Evolutionary conservation across 1,284 basidiomycete genomes (phyloP).

Genomic region (Ceratobasidium sp.): DNA sequence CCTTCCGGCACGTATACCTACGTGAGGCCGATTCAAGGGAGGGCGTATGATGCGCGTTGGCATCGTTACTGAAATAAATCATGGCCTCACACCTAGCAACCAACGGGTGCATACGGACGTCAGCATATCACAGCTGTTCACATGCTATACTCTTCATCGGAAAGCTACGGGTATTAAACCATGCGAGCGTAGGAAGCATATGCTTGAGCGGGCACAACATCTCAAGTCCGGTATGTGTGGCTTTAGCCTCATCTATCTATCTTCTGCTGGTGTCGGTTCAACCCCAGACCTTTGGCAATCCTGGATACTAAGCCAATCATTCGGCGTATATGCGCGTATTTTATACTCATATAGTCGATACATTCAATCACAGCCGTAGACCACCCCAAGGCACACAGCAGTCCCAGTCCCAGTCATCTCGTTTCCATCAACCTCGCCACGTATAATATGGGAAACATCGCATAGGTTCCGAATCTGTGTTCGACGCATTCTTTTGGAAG

Average conservation of each 20-base stretch:
- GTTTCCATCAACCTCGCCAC: conserved; percentile 11
- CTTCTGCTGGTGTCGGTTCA: not conserved
- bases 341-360: not conserved
- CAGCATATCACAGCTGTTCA: not conserved
- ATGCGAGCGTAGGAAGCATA: not conserved
- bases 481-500: not conserved
- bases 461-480: not conserved
- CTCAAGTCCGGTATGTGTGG: not conserved
- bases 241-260: not conserved
- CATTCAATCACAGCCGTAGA: not conserved
- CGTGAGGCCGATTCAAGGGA: not conserved
- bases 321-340: not conserved
- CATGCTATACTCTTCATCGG: not conserved
- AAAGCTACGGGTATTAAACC: not conserved
- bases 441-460: conserved; percentile 5
- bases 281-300: not conserved
- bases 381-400: not conserved
- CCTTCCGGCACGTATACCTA: not conserved
- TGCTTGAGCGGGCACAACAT: not conserved
- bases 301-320: not conserved
- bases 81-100: not conserved
- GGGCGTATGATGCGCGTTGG: not conserved
- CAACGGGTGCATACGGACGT: not conserved
- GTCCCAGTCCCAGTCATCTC: not conserved
- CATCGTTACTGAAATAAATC: not conserved